phyloP scores from a whole-genome alignment of 169 alveolate species.

The Theileria luwenshuni region DNA sequence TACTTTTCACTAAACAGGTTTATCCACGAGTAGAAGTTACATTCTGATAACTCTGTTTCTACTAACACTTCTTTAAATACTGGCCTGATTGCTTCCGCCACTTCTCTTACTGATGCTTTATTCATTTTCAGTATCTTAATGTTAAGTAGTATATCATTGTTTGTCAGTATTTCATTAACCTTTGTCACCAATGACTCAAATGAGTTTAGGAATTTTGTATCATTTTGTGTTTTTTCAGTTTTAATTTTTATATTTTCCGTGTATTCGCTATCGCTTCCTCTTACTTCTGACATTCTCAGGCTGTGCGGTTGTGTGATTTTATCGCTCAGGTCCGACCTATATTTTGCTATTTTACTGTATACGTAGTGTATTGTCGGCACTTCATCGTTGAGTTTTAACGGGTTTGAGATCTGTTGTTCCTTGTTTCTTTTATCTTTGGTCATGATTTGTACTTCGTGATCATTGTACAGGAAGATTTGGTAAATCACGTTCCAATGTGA shows the following conservation, averaged over 20 bases:
- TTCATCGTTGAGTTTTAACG: background rate
- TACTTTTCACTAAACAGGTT: conserved; percentile 12
- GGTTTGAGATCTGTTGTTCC: conserved; percentile 1
- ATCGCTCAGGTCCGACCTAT: conserved; percentile 1
- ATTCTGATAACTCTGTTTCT: conserved; percentile 31
- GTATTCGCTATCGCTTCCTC: background rate
- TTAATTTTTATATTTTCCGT: too few relatives aligned
- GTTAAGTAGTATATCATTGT: conserved; percentile 38
- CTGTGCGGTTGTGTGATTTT: background rate
- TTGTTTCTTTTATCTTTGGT: background rate
- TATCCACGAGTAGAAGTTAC: conserved; percentile 52
- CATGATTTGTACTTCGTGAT: conserved; percentile 8
- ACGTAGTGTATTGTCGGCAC: conserved; percentile 6
- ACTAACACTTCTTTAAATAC: conserved; percentile 42
- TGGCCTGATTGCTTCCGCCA: conserved; percentile 47
- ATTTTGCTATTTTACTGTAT: conserved; percentile 5
- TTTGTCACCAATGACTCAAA: conserved; percentile 44
- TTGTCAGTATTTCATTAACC: conserved; percentile 37
- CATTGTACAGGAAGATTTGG: conserved; percentile 24
- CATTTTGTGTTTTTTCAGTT: background rate
- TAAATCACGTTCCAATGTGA: conserved; percentile 11
- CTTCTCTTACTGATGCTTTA: conserved; percentile 38
- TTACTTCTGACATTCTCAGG: background rate
- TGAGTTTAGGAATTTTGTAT: background rate
- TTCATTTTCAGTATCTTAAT: conserved; percentile 39